phyloP scores from a whole-genome alignment of 805 yeast species.

The Metschnikowia corniflorae region DNA sequence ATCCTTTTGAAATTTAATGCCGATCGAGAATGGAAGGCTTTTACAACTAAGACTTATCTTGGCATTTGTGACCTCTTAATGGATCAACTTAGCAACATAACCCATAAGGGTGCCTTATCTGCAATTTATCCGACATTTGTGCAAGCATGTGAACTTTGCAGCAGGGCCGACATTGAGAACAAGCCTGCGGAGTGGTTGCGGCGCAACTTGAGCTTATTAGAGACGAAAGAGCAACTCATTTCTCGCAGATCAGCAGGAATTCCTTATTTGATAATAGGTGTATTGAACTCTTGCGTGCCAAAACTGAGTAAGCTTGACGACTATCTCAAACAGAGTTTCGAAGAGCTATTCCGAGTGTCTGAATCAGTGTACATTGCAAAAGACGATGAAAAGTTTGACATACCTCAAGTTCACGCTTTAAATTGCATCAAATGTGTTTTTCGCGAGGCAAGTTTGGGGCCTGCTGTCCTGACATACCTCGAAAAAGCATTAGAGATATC shows the following conservation, averaged over 20 bases:
- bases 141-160: slow-evolving; percentile 60
- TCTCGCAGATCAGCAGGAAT: slow-evolving; percentile 92
- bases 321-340: slow-evolving; percentile 49
- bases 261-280: slow-evolving; percentile 74
- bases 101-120: slow-evolving; percentile 91
- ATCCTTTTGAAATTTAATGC: slow-evolving; percentile 32
- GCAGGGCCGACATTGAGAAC: slow-evolving; percentile 25
- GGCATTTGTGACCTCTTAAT: slow-evolving; percentile 53
- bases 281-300: slow-evolving; percentile 47
- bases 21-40: slow-evolving; percentile 4
- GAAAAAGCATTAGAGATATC: slow-evolving; percentile 60
- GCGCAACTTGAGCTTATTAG: slow-evolving; percentile 49
- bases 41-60: slow-evolving; percentile 27
- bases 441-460: slow-evolving; percentile 64
- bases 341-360: slow-evolving; percentile 53
- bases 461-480: slow-evolving; percentile 23
- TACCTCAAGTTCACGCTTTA: slow-evolving; percentile 92
- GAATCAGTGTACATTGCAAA: slow-evolving; percentile 41
- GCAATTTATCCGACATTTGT: slow-evolving; percentile 81
- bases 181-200: slow-evolving; percentile 58
- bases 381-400: slow-evolving; percentile 54
- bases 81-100: slow-evolving; percentile 64
- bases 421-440: slow-evolving; percentile 77
- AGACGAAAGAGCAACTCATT: slow-evolving; percentile 60
- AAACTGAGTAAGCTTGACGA: slow-evolving; percentile 24